Evolutionary conservation across 2,329 filamentous ascomycete species (phyloP).

Genomic region (Aureobasidium sp.): DNA sequence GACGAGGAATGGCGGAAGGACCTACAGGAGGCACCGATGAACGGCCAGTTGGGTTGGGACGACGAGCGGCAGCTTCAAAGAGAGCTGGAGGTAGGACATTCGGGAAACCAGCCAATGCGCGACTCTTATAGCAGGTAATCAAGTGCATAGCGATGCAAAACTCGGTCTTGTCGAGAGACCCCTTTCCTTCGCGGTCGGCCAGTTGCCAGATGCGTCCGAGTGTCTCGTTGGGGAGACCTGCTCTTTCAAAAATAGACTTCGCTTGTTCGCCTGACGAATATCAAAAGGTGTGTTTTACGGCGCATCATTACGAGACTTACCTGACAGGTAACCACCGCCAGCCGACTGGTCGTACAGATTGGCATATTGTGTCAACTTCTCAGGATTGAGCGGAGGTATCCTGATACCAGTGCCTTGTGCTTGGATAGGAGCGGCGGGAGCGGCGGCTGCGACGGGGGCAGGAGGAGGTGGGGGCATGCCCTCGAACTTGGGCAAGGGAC

Average conservation of each 20-base stretch:
- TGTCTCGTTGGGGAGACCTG: constrained; percentile 78
- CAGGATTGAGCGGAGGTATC: constrained; percentile 79
- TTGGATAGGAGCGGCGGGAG: constrained; percentile 35
- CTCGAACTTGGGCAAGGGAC: constrained; percentile 88
- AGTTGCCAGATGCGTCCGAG: constrained; percentile 95
- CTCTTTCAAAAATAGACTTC: constrained; percentile 92
- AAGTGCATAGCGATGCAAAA: constrained; percentile 99
- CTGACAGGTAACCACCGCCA: constrained; percentile 67
- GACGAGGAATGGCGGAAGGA: constrained; percentile 63
- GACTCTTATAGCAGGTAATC: constrained; percentile 82
- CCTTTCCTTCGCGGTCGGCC: constrained; percentile 87
- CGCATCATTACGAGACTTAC: constrained; percentile 29
- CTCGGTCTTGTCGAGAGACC: constrained; percentile 76
- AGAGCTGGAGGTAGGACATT: constrained; percentile 73
- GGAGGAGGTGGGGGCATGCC: constrained; percentile 51
- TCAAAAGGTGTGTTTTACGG: constrained; percentile 15
- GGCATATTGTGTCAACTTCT: constrained; percentile 84
- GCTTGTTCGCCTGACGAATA: constrained; percentile 62
- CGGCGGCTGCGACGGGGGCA: constrained; percentile 18
- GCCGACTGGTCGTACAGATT: constrained; percentile 86
- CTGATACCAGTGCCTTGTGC: constrained; percentile 51
- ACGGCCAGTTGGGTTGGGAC: constrained; percentile 43
- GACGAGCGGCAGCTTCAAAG: constrained; percentile 80
- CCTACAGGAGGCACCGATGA: constrained; percentile 46
- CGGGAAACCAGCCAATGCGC: constrained; percentile 71